These are phyloP conservation scores for Petunia secreta DNA, from an alignment of 257 asterid genomes.

Conservation along the genomic window DNA sequence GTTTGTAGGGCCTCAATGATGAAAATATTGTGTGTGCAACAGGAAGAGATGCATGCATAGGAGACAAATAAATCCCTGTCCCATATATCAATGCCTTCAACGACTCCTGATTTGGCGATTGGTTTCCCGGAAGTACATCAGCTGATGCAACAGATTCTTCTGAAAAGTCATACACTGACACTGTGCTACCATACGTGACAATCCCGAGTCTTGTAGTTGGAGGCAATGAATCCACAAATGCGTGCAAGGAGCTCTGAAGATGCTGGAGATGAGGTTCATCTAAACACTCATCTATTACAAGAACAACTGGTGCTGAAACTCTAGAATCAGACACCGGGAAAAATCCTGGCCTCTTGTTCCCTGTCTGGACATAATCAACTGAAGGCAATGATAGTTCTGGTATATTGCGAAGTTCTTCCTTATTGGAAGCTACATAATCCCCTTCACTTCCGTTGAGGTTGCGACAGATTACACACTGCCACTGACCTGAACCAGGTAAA, in stretches of 20 bases:
- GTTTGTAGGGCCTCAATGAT: conserved; percentile 71
- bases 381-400: conserved; percentile 78
- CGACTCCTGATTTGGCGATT: conserved; percentile 73
- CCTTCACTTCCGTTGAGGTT: conserved; percentile 90
- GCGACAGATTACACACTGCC: conserved; percentile 95
- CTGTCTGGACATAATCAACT: conserved; percentile 80
- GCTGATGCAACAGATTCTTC: conserved; percentile 89
- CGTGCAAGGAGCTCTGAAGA: conserved; percentile 91
- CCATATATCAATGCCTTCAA: conserved; percentile 88
- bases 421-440: conserved; percentile 80
- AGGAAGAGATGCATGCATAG: conserved; percentile 86
- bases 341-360: conserved; percentile 76
- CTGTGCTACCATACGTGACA: conserved; percentile 80
- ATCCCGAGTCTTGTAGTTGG: conserved; percentile 85
- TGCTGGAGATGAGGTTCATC: conserved; percentile 94
- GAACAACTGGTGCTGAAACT: conserved; percentile 74
- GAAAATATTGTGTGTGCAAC: conserved; percentile 86
- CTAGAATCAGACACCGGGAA: conserved; percentile 83
- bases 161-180: conserved; percentile 88
- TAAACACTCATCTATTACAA: conserved; percentile 91
- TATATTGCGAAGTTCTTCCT: conserved; percentile 73
- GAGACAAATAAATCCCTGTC: conserved; percentile 82
- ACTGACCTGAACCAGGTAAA: conserved; percentile 90
- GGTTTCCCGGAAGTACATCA: conserved; percentile 83
- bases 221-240: conserved; percentile 90